Evolutionary conservation across 768 basidiomycete genomes (phyloP).

Genomic region (Hirschioporus abietinus): DNA sequence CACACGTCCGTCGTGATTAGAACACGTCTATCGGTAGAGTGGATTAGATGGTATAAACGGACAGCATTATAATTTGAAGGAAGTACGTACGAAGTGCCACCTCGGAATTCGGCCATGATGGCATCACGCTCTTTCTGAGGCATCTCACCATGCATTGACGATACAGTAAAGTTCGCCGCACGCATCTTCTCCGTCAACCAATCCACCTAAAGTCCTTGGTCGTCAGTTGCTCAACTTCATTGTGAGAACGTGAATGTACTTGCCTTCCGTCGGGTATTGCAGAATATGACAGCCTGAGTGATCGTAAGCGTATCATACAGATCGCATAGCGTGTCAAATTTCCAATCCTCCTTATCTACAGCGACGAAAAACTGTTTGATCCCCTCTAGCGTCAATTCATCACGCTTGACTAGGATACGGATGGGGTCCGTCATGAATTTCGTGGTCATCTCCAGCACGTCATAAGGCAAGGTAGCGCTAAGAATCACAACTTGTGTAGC

Average conservation of each 20-base stretch:
- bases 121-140: slow-evolving; percentile 92
- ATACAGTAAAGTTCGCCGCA: slow-evolving; percentile 97
- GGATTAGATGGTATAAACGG: slow-evolving; percentile 3
- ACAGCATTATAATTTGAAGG: slow-evolving; percentile 10
- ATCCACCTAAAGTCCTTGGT: slow-evolving; percentile 60
- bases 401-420: slow-evolving; percentile 97
- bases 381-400: slow-evolving; percentile 94
- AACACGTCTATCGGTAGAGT: slow-evolving; percentile 62
- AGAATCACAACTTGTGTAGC: slow-evolving; percentile 96
- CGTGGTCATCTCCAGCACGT: slow-evolving; percentile 98
- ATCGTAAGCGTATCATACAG: slow-evolving; percentile 98
- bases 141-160: slow-evolving; percentile 96
- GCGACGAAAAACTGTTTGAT: slow-evolving; percentile 98
- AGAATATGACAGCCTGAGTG: slow-evolving; percentile 99
- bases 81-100: slow-evolving; percentile 74
- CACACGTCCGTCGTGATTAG: slow-evolving; percentile 95
- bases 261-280: slow-evolving; percentile 96
- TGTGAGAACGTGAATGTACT: slow-evolving; percentile 11
- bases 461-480: slow-evolving; percentile 93
- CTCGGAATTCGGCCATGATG: slow-evolving; percentile 95
- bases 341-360: slow-evolving; percentile 99
- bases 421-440: slow-evolving; percentile 99
- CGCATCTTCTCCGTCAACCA: slow-evolving; percentile 99
- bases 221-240: not conserved
- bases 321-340: slow-evolving; percentile 96